A percentile compares a stretch with the other conserved stretches of the same genome.
These are phyloP conservation scores for Pleurotus salmoneostramineus DNA, from an alignment of 768 basidiomycete species.

Conservation along the genomic window DNA sequence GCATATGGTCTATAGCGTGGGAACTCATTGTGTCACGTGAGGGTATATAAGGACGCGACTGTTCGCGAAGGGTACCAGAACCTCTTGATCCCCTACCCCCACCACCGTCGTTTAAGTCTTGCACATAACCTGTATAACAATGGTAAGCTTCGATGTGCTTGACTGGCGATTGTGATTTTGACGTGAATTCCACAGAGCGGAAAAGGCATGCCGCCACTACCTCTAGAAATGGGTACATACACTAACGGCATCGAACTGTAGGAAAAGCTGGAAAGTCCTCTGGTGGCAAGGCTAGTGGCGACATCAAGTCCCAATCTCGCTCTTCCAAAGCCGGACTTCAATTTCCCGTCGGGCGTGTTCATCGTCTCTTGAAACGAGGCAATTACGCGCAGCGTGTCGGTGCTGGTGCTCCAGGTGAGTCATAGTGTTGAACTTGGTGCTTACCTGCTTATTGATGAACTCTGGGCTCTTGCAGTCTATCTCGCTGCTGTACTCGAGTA, in stretches of 20 bases:
- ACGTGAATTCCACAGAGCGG: slow-evolving; percentile 23
- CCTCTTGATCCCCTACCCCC: slow-evolving; percentile 31
- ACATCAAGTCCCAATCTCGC: slow-evolving; percentile 52
- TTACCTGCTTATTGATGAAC: not conserved
- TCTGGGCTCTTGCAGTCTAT: slow-evolving; percentile 46
- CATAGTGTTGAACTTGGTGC: not conserved
- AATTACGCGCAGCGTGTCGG: slow-evolving; percentile 80
- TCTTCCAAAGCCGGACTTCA: slow-evolving; percentile 63
- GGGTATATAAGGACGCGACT: slow-evolving; percentile 37
- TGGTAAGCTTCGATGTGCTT: slow-evolving; percentile 16
- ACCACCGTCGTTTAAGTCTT: slow-evolving; percentile 32
- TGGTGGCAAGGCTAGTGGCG: slow-evolving; percentile 60
- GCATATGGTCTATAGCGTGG: not conserved
- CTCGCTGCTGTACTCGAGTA: slow-evolving; percentile 83
- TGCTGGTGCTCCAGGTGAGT: slow-evolving; percentile 67
- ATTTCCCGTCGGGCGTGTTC: slow-evolving; percentile 83
- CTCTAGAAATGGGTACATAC: not conserved
- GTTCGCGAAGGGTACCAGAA: slow-evolving; percentile 24
- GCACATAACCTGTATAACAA: slow-evolving; percentile 15
- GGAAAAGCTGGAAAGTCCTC: slow-evolving; percentile 63
- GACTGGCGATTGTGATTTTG: too few relatives aligned
- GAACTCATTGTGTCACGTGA: slow-evolving; percentile 25
- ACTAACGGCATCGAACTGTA: slow-evolving; percentile 13
- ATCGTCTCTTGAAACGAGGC: slow-evolving; percentile 71
- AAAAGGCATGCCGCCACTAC: slow-evolving; percentile 24